phyloP scores from a whole-genome alignment of 306 rosid species.

The Mucuna pruriens region DNA sequence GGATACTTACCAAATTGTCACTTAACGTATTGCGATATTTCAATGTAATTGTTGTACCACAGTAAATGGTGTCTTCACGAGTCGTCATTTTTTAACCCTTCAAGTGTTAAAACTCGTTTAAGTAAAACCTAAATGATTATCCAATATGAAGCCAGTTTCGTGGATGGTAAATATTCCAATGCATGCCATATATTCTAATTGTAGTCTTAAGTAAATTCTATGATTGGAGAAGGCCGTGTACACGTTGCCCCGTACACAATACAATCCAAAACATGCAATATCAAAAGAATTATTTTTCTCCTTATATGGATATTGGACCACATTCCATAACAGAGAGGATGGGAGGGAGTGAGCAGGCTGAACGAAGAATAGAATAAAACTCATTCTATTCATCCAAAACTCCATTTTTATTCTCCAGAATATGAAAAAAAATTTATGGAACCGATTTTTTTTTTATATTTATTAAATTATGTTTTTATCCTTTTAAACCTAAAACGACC shows the following conservation, averaged over 20 bases:
- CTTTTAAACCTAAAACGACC: too few relatives aligned
- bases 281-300: not conserved
- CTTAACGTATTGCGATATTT: not conserved
- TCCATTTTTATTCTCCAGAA: too few relatives aligned
- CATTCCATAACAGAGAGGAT: not conserved
- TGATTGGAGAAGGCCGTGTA: not conserved
- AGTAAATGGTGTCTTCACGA: not conserved
- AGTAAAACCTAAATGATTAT: not conserved
- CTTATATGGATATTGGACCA: not conserved
- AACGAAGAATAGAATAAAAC: too few relatives aligned
- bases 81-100: not conserved
- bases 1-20: too few relatives aligned
- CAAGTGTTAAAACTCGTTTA: not conserved
- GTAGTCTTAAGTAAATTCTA: too few relatives aligned
- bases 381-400: too few relatives aligned
- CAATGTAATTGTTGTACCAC: not conserved
- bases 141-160: not conserved
- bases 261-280: not conserved
- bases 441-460: too few relatives aligned
- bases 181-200: not conserved
- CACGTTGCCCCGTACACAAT: not conserved
- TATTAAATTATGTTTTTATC: too few relatives aligned
- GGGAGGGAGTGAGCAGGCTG: too few relatives aligned
- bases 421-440: too few relatives aligned
- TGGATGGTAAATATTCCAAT: not conserved